Conservation (phyloP, 192 early-diverging fungal species). For the Coemansia aciculifera region DNA sequence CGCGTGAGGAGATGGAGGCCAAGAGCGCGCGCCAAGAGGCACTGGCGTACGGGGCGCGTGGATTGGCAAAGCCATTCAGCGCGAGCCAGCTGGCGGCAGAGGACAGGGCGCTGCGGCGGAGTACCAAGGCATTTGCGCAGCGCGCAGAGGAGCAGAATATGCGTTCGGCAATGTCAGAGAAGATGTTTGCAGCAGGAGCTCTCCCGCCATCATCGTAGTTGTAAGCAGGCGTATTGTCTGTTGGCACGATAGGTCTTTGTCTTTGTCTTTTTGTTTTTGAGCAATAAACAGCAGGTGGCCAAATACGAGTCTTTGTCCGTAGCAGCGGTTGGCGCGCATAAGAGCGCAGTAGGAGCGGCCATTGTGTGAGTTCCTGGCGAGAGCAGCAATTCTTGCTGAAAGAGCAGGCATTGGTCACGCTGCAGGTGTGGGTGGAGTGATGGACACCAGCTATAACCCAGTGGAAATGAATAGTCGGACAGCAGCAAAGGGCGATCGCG, state of each 20-base stretch:
- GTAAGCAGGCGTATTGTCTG: neutral
- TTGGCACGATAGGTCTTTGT: neutral
- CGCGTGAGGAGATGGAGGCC: conserved; percentile 72
- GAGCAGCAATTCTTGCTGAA: neutral
- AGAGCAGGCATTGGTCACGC: conserved; percentile 1
- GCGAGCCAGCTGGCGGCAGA: conserved; percentile 29
- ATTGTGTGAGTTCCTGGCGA: neutral
- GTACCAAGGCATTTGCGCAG: conserved; percentile 16
- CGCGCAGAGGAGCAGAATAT: conserved; percentile 38
- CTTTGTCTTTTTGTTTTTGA: neutral
- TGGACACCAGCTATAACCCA: neutral
- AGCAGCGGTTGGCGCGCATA: neutral
- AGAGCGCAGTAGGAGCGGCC: neutral
- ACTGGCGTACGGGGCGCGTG: conserved; percentile 44
- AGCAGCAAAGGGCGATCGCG: neutral
- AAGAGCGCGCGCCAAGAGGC: conserved; percentile 64
- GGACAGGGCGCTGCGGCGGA: conserved; percentile 22
- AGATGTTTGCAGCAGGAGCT: conserved; percentile 34
- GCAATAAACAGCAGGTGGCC: conserved; percentile 5
- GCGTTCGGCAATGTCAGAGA: conserved; percentile 27
- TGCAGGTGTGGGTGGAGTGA: neutral
- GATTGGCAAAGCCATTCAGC: conserved; percentile 50
- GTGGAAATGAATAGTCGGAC: neutral
- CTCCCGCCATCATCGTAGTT: neutral
- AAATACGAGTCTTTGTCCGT: conserved; percentile 1